A percentile compares a stretch with the other conserved stretches of the same genome.
These are phyloP conservation scores for Mollisia scopiformis DNA, from an alignment of 2,329 filamentous ascomycete species.

Conservation along the genomic window DNA sequence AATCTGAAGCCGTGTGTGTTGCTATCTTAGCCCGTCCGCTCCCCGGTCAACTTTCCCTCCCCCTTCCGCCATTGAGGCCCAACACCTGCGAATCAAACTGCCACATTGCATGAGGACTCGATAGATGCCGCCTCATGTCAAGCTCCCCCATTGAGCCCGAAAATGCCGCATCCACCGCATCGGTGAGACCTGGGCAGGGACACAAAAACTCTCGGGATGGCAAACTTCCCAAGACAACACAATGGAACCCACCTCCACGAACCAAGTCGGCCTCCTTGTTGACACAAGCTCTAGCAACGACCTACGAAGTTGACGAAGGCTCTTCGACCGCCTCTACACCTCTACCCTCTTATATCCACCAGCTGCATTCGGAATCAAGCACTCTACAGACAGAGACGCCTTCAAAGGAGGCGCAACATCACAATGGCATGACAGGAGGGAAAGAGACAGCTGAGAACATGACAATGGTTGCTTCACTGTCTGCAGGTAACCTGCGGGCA, in stretches of 20 bases:
- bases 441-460: slow-evolving; percentile 17
- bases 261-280: slow-evolving; percentile 33
- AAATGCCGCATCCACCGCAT: slow-evolving; percentile 37
- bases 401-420: slow-evolving; percentile 9
- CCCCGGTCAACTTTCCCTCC: background rate
- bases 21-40: slow-evolving; percentile 1
- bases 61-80: slow-evolving; percentile 28
- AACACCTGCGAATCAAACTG: slow-evolving; percentile 34
- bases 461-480: slow-evolving; percentile 19
- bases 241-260: slow-evolving; percentile 20
- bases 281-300: slow-evolving; percentile 33
- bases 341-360: background rate
- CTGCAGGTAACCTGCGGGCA: slow-evolving; percentile 11
- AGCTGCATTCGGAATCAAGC: background rate
- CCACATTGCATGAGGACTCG: slow-evolving; percentile 35
- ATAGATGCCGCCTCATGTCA: slow-evolving; percentile 41
- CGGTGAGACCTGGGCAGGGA: slow-evolving; percentile 32
- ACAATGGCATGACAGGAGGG: slow-evolving; percentile 23
- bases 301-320: slow-evolving; percentile 20
- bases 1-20: slow-evolving; percentile 9
- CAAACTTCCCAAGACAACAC: slow-evolving; percentile 24
- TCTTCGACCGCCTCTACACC: background rate
- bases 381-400: background rate
- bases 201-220: slow-evolving; percentile 27
- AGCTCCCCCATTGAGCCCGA: slow-evolving; percentile 35